These are phyloP conservation scores for Scheffersomyces stipitis DNA, from an alignment of 805 yeast species.

Conservation along the genomic window DNA sequence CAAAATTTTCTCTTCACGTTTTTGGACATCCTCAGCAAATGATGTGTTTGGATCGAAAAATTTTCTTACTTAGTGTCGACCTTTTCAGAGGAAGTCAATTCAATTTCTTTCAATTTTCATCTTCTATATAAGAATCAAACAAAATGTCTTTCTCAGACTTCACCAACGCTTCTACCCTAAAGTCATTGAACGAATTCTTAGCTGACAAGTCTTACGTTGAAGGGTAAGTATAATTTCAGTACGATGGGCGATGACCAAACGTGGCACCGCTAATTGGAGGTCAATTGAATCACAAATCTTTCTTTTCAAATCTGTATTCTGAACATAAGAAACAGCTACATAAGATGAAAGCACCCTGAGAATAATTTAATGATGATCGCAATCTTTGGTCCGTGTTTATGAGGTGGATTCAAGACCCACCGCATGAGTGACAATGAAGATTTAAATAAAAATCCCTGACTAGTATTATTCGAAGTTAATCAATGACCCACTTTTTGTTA, in stretches of 20 bases:
- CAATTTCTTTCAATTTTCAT: too few relatives aligned
- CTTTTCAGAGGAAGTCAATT: too few relatives aligned
- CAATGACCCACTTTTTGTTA: slow-evolving; percentile 5
- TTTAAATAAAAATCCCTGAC: slow-evolving; percentile 24
- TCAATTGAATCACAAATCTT: too few relatives aligned
- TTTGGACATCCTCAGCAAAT: background rate
- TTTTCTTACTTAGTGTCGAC: slow-evolving; percentile 1
- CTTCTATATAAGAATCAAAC: background rate
- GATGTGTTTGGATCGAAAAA: slow-evolving; percentile 1
- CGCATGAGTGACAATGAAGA: slow-evolving; percentile 77
- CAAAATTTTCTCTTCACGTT: slow-evolving; percentile 4
- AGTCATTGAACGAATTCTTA: slow-evolving; percentile 77
- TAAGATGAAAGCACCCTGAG: too few relatives aligned
- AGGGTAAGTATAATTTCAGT: slow-evolving; percentile 78
- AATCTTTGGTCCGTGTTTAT: slow-evolving; percentile 93
- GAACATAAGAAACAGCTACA: too few relatives aligned
- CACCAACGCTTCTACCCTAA: slow-evolving; percentile 64
- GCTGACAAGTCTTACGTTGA: slow-evolving; percentile 93
- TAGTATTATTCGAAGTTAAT: slow-evolving; percentile 3
- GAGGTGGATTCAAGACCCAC: slow-evolving; percentile 96
- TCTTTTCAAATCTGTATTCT: too few relatives aligned
- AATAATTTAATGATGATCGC: slow-evolving; percentile 69
- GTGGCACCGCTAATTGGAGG: too few relatives aligned
- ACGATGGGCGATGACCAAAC: too few relatives aligned
- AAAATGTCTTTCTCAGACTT: slow-evolving; percentile 78